A percentile compares a stretch with the other conserved stretches of the same genome.
phyloP scores from a whole-genome alignment of 2,329 filamentous ascomycete species.

The Colletotrichum cuscutae region DNA sequence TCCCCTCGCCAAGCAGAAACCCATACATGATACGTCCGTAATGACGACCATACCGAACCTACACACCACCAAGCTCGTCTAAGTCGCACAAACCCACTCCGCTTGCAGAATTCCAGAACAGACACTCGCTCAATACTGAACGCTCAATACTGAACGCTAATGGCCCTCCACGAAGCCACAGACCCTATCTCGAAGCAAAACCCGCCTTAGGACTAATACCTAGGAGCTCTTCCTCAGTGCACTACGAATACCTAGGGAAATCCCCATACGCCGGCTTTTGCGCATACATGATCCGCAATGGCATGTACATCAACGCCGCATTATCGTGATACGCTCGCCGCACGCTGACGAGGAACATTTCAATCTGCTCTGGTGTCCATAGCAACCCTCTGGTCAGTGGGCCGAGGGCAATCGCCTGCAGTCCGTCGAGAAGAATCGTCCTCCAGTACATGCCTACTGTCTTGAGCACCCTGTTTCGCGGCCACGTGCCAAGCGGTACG shows the following conservation, averaged over 20 bases:
- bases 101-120: not conserved
- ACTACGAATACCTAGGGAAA: not conserved
- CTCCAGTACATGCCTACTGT: conserved; percentile 63
- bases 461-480: conserved; percentile 61
- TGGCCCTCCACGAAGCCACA: not conserved
- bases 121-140: not conserved
- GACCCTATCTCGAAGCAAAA: not conserved
- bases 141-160: not conserved
- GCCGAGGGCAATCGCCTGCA: conserved; percentile 62
- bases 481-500: conserved; percentile 66
- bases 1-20: not conserved
- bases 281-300: conserved; percentile 63
- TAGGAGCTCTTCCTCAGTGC: not conserved
- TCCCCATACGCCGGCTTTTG: conserved; percentile 54
- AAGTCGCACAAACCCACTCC: not conserved
- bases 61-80: not conserved
- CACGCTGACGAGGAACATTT: conserved; percentile 59
- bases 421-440: conserved; percentile 59
- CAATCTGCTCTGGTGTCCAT: conserved; percentile 60
- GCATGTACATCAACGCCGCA: conserved; percentile 62
- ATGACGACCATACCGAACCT: not conserved
- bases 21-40: not conserved
- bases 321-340: conserved; percentile 59
- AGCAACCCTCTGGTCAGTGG: conserved; percentile 60
- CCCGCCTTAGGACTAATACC: not conserved